Conservation (phyloP, 2,329 filamentous ascomycete genomes). For the Aspergillus transmontanensis region DNA sequence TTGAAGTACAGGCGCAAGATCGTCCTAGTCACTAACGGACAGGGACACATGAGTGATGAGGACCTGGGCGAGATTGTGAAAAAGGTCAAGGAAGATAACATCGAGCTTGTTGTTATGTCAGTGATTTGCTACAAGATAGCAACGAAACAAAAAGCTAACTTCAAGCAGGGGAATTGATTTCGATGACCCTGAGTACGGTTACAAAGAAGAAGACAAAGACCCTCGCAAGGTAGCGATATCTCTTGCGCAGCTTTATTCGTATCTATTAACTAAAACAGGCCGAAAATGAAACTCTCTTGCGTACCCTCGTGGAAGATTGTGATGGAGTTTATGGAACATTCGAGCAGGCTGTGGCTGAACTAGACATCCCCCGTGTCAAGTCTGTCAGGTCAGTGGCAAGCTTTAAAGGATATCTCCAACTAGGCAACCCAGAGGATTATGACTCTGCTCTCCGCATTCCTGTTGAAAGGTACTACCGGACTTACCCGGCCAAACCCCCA, state of each 20-base stretch:
- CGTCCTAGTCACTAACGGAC: conserved; percentile 81
- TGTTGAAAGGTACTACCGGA: conserved; percentile 88
- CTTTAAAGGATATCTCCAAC: conserved; percentile 76
- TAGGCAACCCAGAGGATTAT: conserved; percentile 76
- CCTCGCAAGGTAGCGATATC: conserved; percentile 59
- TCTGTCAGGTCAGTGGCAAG: conserved; percentile 71
- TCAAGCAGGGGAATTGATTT: conserved; percentile 79
- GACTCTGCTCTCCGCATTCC: conserved; percentile 77
- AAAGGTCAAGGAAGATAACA: conserved; percentile 74
- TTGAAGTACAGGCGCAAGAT: conserved; percentile 81
- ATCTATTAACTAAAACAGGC: conserved; percentile 43
- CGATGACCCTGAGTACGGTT: conserved; percentile 84
- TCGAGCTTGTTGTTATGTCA: conserved; percentile 78
- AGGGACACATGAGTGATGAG: conserved; percentile 70
- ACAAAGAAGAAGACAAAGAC: conserved; percentile 88
- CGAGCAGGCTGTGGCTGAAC: conserved; percentile 78
- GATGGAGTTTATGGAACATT: conserved; percentile 79
- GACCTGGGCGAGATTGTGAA: conserved; percentile 69
- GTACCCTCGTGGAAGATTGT: conserved; percentile 66
- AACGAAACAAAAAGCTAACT: conserved; percentile 26
- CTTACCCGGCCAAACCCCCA: conserved; percentile 72
- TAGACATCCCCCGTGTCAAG: conserved; percentile 77
- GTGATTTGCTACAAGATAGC: conserved; percentile 34
- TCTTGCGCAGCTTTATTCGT: conserved; percentile 11
- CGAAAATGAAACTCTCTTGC: conserved; percentile 73